A percentile compares a stretch with the other conserved stretches of the same genome.
Evolutionary conservation across 2,329 filamentous ascomycete genomes (phyloP).

Genomic region (Hypomyces rosellus): DNA sequence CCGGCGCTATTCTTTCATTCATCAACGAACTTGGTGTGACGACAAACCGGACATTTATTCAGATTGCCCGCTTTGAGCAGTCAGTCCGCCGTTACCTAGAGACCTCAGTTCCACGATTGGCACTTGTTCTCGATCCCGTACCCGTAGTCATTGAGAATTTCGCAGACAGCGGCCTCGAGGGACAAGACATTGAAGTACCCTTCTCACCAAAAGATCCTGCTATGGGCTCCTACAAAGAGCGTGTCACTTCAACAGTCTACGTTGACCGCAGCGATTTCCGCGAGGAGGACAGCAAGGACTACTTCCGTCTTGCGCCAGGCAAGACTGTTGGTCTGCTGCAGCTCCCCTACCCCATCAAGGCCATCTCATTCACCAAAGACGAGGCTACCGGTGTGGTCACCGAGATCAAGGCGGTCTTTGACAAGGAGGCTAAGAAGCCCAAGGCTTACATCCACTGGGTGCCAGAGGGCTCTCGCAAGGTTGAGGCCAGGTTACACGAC

Average conservation of each 20-base stretch:
- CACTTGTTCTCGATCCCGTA: constrained; percentile 83
- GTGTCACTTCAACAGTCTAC: constrained; percentile 58
- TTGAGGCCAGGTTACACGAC: constrained; percentile 69
- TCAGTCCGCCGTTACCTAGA: constrained; percentile 82
- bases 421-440: constrained; percentile 61
- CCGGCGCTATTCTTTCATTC: constrained; percentile 82
- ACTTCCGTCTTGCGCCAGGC: constrained; percentile 73
- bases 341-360: constrained; percentile 63
- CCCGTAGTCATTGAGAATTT: constrained; percentile 71
- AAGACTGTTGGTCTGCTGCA: constrained; percentile 72
- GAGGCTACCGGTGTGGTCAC: constrained; percentile 56
- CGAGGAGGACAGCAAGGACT: constrained; percentile 65
- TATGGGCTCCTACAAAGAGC: constrained; percentile 54
- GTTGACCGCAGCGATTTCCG: constrained; percentile 60
- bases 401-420: constrained; percentile 55
- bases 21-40: constrained; percentile 89
- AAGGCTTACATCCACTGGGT: constrained; percentile 88
- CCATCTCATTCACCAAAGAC: constrained; percentile 63
- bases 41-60: constrained; percentile 71
- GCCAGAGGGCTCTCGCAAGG: constrained; percentile 54
- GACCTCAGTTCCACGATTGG: constrained; percentile 77
- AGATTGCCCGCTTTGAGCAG: constrained; percentile 77
- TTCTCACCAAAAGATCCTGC: constrained; percentile 76
- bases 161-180: constrained; percentile 39
- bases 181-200: constrained; percentile 58